Evolutionary conservation across 2,329 filamentous ascomycete genomes (phyloP), one percentile per base, ranked within the genome.

Genomic region (Capronia americana): DNA sequence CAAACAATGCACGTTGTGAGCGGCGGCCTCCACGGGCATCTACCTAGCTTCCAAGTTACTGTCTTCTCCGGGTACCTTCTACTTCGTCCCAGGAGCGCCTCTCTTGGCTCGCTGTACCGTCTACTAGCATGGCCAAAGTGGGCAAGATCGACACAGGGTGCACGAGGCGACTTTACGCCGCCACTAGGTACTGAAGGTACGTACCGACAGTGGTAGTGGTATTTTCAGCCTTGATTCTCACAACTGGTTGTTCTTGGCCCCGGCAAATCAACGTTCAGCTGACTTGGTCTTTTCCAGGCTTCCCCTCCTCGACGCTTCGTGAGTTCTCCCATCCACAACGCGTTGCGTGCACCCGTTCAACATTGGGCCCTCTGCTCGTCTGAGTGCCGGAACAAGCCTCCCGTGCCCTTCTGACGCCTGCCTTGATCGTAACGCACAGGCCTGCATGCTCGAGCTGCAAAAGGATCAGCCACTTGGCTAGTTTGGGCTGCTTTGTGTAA

Each of bases 141-240:
- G 38, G 7, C 7, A 44, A n/a, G 38, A 44, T 44, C 38, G 17
- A 12, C 38, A n/a, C 17, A 6, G 20, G 17, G 6, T 2, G 17
- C 38, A n/a, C 17, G 14, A 44, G 17, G 6, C 5, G 5, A 23
- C 46, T 50, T 24, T 20, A 48, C 20, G n/a, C n/a, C n/a, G n/a
- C 28, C 28, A 28, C 10, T 50, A 3, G 1, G 5, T 17, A 11
- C 46, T 17, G 24, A 17, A 28, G 26, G 38, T 30, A 50, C 30
- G 57, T 59, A 59, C 57, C 57, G 57, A 48, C 41, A 46, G 57
- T 59, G 38, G 41, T 24, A 59, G 57, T 30, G 24, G 41, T 59
- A 59, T 48, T 59, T 32, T 59, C 57, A 59, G 57, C 57, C 57
- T 50, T 50, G 57, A 23, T 50, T 44, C 17, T n/a, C 17, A 41